Evolutionary conservation across 805 yeast species (phyloP).

Genomic region (Helenozyma rhizophorensis): DNA sequence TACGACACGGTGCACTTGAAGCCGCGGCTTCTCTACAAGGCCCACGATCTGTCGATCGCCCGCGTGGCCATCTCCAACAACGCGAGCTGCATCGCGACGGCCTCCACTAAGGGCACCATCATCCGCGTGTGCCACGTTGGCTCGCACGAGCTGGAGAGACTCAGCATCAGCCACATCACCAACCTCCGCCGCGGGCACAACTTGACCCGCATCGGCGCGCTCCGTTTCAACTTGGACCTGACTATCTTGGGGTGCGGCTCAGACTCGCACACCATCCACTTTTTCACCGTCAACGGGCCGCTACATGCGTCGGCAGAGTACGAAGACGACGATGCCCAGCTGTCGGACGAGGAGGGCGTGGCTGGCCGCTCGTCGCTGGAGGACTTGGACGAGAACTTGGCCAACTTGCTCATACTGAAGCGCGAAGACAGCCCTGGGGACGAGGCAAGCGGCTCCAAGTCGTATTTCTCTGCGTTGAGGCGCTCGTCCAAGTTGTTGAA

Average conservation of each 20-base stretch:
- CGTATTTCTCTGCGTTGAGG: slow-evolving; percentile 19
- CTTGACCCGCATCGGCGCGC: slow-evolving; percentile 28
- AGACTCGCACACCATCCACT: slow-evolving; percentile 38
- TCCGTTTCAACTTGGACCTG: slow-evolving; percentile 32
- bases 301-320: background rate
- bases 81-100: slow-evolving; percentile 32
- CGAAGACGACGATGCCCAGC: slow-evolving; percentile 7
- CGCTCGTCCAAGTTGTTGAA: slow-evolving; percentile 27
- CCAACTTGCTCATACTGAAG: slow-evolving; percentile 29
- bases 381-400: slow-evolving; percentile 40
- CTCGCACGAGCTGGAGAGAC: slow-evolving; percentile 1
- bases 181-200: slow-evolving; percentile 41
- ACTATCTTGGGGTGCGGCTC: slow-evolving; percentile 36
- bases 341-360: slow-evolving; percentile 16
- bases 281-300: slow-evolving; percentile 24
- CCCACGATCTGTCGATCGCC: slow-evolving; percentile 35
- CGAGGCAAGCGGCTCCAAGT: slow-evolving; percentile 9
- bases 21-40: slow-evolving; percentile 33
- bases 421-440: slow-evolving; percentile 4
- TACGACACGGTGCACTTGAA: slow-evolving; percentile 34
- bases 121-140: slow-evolving; percentile 28
- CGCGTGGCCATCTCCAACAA: slow-evolving; percentile 27
- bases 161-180: slow-evolving; percentile 24
- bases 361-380: slow-evolving; percentile 29
- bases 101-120: slow-evolving; percentile 41